Evolutionary conservation across 331 rosid genomes (phyloP), one percentile per base, ranked within the genome.

Genomic region (Malus hybrid): DNA sequence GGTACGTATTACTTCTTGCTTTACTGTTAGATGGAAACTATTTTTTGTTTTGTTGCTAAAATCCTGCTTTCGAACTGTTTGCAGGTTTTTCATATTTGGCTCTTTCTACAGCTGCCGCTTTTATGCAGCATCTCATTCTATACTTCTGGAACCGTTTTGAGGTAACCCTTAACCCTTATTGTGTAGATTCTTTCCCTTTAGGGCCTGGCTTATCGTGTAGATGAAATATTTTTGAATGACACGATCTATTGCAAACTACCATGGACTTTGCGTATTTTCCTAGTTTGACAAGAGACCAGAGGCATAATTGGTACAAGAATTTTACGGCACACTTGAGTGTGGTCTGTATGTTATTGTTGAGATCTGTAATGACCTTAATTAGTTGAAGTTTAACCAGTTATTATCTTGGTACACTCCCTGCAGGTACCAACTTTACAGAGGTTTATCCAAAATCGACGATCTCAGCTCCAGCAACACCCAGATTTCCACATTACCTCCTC

Each of bases 111-210:
- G 82, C 99, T n/a, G 97, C 99, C 48, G 96, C 97, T 36, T 94
- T 94, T 89, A 94, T 90, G 99, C 96, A 84, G 78, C 99, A 94
- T 85, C 91, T 92, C 79, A 89, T 94, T 66, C 89, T 92, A 48
- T 92, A 94, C 83, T 92, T 94, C 82, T 94, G 99, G 99, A 92
- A 94, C 80, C 97, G 91, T 67, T 94, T 94, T 66, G 97, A 94
- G 99, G 97, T 94, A 77, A 74, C 24, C 10, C 29, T 28, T 28
- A 28, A 28, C 29, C 29, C 48, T 33, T 18, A 22, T 72, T 42
- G 18, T 5, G 9, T 32, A 1, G 5, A 44, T 8, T 6, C 30
- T 32, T 44, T 15, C 26, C 22, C 62, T 8, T 44, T 63, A 10
- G 36, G 0, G 13, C 29, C 60, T n/a, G 42, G 48, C 19, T 28